Evolutionary conservation across 352 stramenopile species (phyloP).

Genomic region (Hyaloperonospora arabidopsidis): DNA sequence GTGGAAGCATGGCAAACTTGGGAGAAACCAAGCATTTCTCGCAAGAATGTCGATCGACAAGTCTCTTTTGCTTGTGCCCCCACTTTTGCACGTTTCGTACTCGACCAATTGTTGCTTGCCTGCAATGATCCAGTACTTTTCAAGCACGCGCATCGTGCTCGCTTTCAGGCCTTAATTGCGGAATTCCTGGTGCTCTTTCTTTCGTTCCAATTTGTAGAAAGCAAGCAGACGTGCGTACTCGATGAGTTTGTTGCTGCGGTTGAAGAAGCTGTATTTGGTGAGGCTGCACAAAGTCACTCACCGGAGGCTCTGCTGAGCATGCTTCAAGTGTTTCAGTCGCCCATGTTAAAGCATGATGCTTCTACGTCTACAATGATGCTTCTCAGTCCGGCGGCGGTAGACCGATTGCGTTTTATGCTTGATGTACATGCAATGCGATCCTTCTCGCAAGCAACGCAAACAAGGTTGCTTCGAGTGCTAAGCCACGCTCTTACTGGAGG

Average conservation of each 20-base stretch:
- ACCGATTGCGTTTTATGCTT: conserved; percentile 59
- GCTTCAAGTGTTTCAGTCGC: conserved; percentile 49
- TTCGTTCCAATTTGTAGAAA: conserved; percentile 24
- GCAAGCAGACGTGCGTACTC: conserved; percentile 13
- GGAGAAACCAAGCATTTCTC: neutral
- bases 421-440: conserved; percentile 71
- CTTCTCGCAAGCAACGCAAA: conserved; percentile 59
- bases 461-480: conserved; percentile 41
- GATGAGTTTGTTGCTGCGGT: conserved; percentile 33
- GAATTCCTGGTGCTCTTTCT: conserved; percentile 39
- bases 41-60: conserved; percentile 12
- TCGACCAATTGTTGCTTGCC: conserved; percentile 39
- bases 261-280: conserved; percentile 48
- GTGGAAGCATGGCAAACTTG: conserved; percentile 19
- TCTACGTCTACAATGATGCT: conserved; percentile 6
- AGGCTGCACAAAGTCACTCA: conserved; percentile 42
- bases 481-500: conserved; percentile 46
- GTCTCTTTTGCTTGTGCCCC: conserved; percentile 36
- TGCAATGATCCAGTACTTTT: conserved; percentile 75
- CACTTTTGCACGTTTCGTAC: conserved; percentile 53
- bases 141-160: conserved; percentile 41
- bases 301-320: conserved; percentile 67
- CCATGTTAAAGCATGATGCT: conserved; percentile 13
- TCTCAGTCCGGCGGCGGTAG: conserved; percentile 33
- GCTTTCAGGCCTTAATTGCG: conserved; percentile 30